A percentile compares a stretch with the other conserved stretches of the same genome.
Conservation (phyloP, 2,329 filamentous ascomycete genomes). For the Cercospora sp. region DNA sequence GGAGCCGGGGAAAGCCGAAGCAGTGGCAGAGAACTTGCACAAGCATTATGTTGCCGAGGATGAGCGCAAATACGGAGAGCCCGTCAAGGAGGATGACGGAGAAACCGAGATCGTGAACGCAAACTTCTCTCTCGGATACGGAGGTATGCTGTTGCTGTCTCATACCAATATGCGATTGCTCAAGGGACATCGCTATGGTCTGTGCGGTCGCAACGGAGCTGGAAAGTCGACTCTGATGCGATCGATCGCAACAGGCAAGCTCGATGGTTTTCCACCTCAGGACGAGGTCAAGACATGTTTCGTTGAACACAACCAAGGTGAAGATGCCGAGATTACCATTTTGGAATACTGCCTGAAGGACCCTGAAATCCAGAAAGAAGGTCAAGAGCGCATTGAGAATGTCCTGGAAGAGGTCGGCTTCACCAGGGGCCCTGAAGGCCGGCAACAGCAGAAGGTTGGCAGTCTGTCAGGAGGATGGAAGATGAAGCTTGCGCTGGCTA, state of each 20-base stretch:
- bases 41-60: constrained; percentile 80
- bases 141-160: constrained; percentile 93
- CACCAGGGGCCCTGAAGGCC: constrained; percentile 81
- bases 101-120: constrained; percentile 97
- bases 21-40: constrained; percentile 73
- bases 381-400: constrained; percentile 74
- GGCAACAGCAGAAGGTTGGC: constrained; percentile 86
- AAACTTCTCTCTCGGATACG: constrained; percentile 94
- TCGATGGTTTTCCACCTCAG: constrained; percentile 93
- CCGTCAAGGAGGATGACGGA: constrained; percentile 83
- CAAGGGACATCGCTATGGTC: constrained; percentile 95
- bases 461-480: constrained; percentile 98
- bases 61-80: constrained; percentile 79
- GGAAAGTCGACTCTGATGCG: constrained; percentile 99
- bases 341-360: constrained; percentile 91
- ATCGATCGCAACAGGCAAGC: constrained; percentile 90
- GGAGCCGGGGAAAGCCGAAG: constrained; percentile 61
- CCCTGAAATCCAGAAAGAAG: constrained; percentile 77
- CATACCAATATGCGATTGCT: constrained; percentile 93
- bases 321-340: constrained; percentile 95
- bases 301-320: constrained; percentile 98
- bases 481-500: constrained; percentile 96
- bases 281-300: constrained; percentile 94
- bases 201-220: constrained; percentile 94
- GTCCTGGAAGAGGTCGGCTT: constrained; percentile 94